A percentile compares a stretch with the other conserved stretches of the same genome.
Conservation (phyloP, 2,329 filamentous ascomycete genomes). For the Beauveria caledonica region DNA sequence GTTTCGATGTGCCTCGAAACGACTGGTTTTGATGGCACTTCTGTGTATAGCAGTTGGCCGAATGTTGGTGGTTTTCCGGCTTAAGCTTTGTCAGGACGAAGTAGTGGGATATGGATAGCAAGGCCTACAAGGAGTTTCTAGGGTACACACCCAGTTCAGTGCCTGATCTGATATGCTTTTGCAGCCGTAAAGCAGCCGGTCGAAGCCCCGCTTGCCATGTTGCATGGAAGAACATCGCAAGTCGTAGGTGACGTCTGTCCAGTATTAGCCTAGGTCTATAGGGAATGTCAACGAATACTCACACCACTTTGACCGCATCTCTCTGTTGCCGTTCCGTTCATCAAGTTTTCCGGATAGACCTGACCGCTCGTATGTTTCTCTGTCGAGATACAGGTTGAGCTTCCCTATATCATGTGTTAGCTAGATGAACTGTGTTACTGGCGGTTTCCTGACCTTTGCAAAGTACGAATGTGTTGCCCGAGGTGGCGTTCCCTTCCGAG, state of each 20-base stretch:
- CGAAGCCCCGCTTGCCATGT: conserved; percentile 75
- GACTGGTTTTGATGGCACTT: neutral
- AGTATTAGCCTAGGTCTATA: conserved; percentile 19
- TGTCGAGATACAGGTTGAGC: conserved; percentile 70
- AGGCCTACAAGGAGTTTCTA: conserved; percentile 38
- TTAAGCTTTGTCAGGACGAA: neutral
- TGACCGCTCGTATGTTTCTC: conserved; percentile 71
- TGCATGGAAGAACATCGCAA: conserved; percentile 68
- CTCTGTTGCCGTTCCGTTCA: conserved; percentile 48
- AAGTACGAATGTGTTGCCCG: conserved; percentile 66
- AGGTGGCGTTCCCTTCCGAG: conserved; percentile 63
- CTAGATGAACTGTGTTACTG: neutral
- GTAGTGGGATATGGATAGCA: neutral
- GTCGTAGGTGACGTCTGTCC: conserved; percentile 65
- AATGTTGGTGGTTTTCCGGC: neutral
- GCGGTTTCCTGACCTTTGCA: conserved; percentile 46
- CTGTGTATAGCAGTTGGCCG: neutral
- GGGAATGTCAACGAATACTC: conserved; percentile 20
- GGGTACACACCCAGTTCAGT: conserved; percentile 63
- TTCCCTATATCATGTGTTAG: conserved; percentile 40
- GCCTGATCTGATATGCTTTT: conserved; percentile 64
- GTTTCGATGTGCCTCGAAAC: conserved; percentile 2
- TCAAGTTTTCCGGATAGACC: conserved; percentile 69
- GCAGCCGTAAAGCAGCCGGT: conserved; percentile 68
- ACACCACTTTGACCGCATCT: conserved; percentile 67